These are phyloP conservation scores for Prunus yedoensis DNA, from an alignment of 331 rosid species.

Conservation along the genomic window DNA sequence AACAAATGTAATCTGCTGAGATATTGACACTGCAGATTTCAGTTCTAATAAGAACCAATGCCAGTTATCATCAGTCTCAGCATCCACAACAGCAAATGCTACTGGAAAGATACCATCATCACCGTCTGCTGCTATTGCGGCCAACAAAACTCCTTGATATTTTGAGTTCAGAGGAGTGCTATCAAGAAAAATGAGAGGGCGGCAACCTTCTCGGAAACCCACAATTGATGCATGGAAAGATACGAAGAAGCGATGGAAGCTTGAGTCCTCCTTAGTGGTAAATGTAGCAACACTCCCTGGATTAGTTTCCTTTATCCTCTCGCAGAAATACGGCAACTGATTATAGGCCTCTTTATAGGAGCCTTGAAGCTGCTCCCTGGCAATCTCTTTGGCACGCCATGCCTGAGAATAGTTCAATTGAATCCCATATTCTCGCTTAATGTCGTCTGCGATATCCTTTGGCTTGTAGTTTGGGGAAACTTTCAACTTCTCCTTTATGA, in stretches of 20 bases:
- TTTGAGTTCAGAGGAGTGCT: constrained; percentile 78
- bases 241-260: constrained; percentile 90
- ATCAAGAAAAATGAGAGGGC: constrained; percentile 91
- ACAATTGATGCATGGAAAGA: constrained; percentile 76
- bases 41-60: constrained; percentile 82
- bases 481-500: constrained; percentile 93
- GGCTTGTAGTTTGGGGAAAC: constrained; percentile 92
- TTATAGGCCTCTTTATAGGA: constrained; percentile 92
- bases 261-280: constrained; percentile 85
- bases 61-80: constrained; percentile 88
- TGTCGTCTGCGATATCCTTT: constrained; percentile 91
- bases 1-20: constrained; percentile 76
- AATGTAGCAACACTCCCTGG: constrained; percentile 91
- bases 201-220: constrained; percentile 87
- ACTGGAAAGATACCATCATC: constrained; percentile 84
- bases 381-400: constrained; percentile 98
- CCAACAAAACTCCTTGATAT: constrained; percentile 76
- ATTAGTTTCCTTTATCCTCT: constrained; percentile 85
- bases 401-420: constrained; percentile 98
- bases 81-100: constrained; percentile 91
- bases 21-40: constrained; percentile 52
- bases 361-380: constrained; percentile 96
- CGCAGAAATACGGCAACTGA: constrained; percentile 83
- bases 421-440: constrained; percentile 91
- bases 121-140: constrained; percentile 87